Evolutionary conservation across 768 basidiomycete genomes (phyloP), one percentile per base, ranked within the genome.

Genomic region (Hericium rajendrae): DNA sequence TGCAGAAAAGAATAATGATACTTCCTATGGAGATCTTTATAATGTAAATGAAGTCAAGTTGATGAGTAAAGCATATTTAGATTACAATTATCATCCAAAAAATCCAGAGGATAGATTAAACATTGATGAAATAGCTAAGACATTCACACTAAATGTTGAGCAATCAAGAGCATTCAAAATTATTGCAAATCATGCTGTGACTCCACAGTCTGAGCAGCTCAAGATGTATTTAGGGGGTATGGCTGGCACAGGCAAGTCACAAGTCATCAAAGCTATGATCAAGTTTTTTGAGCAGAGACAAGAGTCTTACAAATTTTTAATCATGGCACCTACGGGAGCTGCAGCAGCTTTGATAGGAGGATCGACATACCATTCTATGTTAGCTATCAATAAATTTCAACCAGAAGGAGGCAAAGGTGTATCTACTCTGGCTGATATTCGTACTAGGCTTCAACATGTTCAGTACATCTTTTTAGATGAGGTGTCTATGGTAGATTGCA

Each of bases 181-280:
- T 50, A 51, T 66, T 43, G 61, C 61, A 12, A 57, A 62, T 26
- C 59, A 65, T 48, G 20, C 51, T 15, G 9, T 51, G 6, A 18
- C 41, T 28, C 26, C 39, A 13, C 3, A 9, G 24, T 32, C 48
- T 3, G 57, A 60, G n/a, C 58, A 54, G 26, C 40, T 66, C 13
- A 48, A 54, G 2, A 66, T 66, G 65, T 60, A 65, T 48, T n/a
- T 66, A 13, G 64, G 60, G 2, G 66, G 64, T 3, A 65, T 65
- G 60, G 64, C 50, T 6, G 66, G 66, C 9, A 66, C 64, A 6
- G 65, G 64, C 2, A 66, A 65, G 48, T 63, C 64, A 9, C 62
- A 56, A 46, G 64, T 65, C 1, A 55, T 67, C 4, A 37, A 61
- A 12, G 60, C 62, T 11, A 15, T 67, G 1, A 57, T 41, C 3